Conservation (phyloP, 208 protist species). For the Acanthamoeba lenticulata region DNA sequence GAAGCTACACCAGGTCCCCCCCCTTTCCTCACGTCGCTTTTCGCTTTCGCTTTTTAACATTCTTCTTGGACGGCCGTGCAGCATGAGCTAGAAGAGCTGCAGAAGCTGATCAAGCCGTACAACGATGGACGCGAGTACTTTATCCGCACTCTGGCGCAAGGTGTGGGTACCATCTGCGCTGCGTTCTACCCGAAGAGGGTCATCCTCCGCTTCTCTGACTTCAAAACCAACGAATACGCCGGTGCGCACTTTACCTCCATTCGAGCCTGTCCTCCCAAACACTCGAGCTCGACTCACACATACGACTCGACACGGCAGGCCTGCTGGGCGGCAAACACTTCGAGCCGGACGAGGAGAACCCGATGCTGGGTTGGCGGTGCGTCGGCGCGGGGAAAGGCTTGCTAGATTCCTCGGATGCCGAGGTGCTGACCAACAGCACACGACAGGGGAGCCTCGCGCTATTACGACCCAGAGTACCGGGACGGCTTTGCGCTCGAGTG, state of each 20-base stretch:
- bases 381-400: neutral
- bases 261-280: neutral
- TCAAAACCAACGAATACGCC: constrained; percentile 80
- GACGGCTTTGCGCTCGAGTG: constrained; percentile 67
- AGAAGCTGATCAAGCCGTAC: constrained; percentile 51
- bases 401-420: too few species aligned
- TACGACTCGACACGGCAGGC: neutral
- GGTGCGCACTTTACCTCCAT: neutral
- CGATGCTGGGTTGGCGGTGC: constrained; percentile 76
- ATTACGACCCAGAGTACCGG: constrained; percentile 72
- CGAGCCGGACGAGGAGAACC: constrained; percentile 80
- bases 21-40: neutral
- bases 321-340: constrained; percentile 70
- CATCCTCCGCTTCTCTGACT: constrained; percentile 80
- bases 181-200: constrained; percentile 78
- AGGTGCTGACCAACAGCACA: too few species aligned
- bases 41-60: neutral
- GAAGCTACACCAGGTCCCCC: neutral
- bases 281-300: neutral
- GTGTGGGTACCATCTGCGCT: constrained; percentile 72
- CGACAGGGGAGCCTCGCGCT: constrained; percentile 70
- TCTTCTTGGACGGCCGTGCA: neutral
- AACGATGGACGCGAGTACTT: constrained; percentile 11
- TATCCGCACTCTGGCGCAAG: constrained; percentile 24
- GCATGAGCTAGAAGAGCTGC: constrained; percentile 46